Evolutionary conservation across 257 asterid genomes (phyloP), one percentile per base, ranked within the genome.

Genomic region (Oldenlandia corymbosa): DNA sequence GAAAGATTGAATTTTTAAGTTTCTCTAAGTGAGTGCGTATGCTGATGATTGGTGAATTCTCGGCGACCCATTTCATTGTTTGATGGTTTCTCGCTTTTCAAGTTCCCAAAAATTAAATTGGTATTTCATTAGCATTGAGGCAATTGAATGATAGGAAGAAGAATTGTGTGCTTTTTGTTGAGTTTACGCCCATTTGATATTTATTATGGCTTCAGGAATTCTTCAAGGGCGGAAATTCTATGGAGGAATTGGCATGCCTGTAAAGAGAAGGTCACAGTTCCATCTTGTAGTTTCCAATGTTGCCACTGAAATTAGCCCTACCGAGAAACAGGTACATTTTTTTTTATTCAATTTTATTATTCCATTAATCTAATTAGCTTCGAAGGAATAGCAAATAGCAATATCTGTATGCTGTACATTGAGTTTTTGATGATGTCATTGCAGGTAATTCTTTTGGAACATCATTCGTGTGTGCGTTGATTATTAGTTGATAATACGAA

Each of bases 261-360:
- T 76, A 26, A 82, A 84, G 69, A 80, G 82, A 65, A 76, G 81
- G 50, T 67, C 83, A 42, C 80, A 74, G 34, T 83, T 87, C 64
- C 85, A 72, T 60, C 71, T 85, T 51, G 75, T 90, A 3, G 75
- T 86, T 60, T 79, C 96, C 36, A 88, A 78, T 79, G 91, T 88
- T 23, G 88, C 95, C 69, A 85, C 95, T 64, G 90, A 87, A 59
- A 56, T 76, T 55, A 75, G 65, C 76, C 83, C 97, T 76, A 72
- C 83, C 34, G 95, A 79, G 53, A 83, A 75, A 47, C 68, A 85
- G 88, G 96, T 88, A 72, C 32, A 0, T 48, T 24, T 39, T 31
- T 36, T 30, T 50, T 42, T 41, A 39, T 20, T 60, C 20, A 20
- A 8, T 8, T 21, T 27, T 13, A 24, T 30, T 28, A 27, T 7